These are phyloP conservation scores for Zygnema cylindricum DNA, from an alignment of 139 green algal genomes.

Conservation along the genomic window DNA sequence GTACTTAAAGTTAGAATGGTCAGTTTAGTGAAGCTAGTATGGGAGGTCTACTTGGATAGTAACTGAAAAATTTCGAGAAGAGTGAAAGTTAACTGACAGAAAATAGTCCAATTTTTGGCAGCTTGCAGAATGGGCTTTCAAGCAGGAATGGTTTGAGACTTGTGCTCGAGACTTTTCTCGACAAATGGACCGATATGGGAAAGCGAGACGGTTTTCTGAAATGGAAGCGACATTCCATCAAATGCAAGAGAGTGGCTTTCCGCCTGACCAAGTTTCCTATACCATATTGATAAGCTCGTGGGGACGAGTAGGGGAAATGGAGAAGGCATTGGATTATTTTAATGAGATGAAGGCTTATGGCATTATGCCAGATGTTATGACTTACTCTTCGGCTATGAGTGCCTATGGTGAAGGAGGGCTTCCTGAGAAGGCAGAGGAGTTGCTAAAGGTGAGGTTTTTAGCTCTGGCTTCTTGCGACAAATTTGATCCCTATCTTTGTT, in stretches of 20 bases:
- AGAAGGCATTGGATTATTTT: slow-evolving; percentile 31
- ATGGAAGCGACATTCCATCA: slow-evolving; percentile 33
- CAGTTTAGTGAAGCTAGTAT: no score
- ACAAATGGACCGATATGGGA: slow-evolving; percentile 50
- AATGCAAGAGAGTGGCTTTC: slow-evolving; percentile 39
- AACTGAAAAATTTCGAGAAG: no score
- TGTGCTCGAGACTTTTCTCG: slow-evolving; percentile 39
- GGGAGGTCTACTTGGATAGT: no score
- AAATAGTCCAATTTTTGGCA: neutral
- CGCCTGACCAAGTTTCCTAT: slow-evolving; percentile 21
- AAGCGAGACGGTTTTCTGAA: slow-evolving; percentile 22
- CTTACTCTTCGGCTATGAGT: slow-evolving; percentile 37
- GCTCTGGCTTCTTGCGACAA: no score
- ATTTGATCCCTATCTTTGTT: no score
- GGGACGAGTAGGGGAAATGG: slow-evolving; percentile 5
- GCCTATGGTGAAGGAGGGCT: slow-evolving; percentile 28
- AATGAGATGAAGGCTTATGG: slow-evolving; percentile 25
- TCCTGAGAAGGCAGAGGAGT: slow-evolving; percentile 25
- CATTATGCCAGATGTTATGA: slow-evolving; percentile 35
- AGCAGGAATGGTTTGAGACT: slow-evolving; percentile 49
- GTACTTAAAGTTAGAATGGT: no score
- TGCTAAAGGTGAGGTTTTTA: slow-evolving; percentile 22
- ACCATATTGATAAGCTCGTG: slow-evolving; percentile 35
- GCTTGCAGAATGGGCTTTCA: slow-evolving; percentile 35
- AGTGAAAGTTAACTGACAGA: no score